Base-by-base conservation (phyloP, 225 moss, liverwort and hornwort genomes). In the Pseudisothecium myosuroides region DNA sequence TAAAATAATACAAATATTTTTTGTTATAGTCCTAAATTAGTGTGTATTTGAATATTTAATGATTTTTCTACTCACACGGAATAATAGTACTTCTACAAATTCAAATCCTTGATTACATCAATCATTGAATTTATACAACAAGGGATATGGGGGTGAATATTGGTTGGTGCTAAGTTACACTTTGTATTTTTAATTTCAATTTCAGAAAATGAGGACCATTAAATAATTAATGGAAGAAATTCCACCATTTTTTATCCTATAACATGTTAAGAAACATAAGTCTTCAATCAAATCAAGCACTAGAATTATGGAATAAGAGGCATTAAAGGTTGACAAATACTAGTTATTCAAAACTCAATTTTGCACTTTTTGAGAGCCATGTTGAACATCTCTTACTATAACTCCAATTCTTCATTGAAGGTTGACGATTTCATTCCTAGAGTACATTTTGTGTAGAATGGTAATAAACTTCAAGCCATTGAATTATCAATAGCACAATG, bases 341-440 rank as follows among this genome's bases (percentile, higher is more conserved):
- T 12, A 13, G 2, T 68, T 22, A 45, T n/a, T n/a, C 12, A 12
- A 24, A 39, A 4, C 8, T 39, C 14, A 39, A 14, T 69, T 69
- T 69, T 39, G 4, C 0, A 69, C 24, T 69, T 69, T 23, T 69
- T 39, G 14, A 69, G 7, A 69, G 14, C 39, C 8, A 39, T 23
- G 0, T 39, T 39, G 8, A 41, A 14, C 1, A 41, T 41, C 9
- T 41, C 26, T 22, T 69, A 7, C 0, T 39, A 0, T 39, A 23
- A 69, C 4, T 14, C 14, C 13, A 39, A 39, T 39, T 69, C 39
- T 39, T 24, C 1, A 14, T 24, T 69, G 39, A 4, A 69, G 1
- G 24, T 69, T 24, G 39, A 39, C 8, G 1, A 39, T 69, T 23
- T 69, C 14, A 69, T 39, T 69, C 0, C 1, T 69, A 14, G 2